Base-by-base conservation (phyloP, 495 filamentous ascomycete species). In the Pyronema domesticum region DNA sequence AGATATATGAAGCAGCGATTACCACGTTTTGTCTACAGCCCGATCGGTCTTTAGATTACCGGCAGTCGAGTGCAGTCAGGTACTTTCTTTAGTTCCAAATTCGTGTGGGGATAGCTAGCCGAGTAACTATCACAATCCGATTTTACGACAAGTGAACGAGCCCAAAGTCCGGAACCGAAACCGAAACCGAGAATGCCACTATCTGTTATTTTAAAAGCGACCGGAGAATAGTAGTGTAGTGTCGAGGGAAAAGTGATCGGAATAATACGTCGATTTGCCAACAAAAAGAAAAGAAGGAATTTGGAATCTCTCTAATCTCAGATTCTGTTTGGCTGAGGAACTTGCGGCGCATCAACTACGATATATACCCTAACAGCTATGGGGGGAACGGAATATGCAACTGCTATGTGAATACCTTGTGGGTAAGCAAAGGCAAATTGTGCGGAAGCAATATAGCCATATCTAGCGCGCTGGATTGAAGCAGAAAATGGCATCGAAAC, bases 21-120 rank as follows among this genome's bases (percentile, higher is more conserved):
- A 19, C 45, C 45, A 47, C 45, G 45, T 47, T 47, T 47, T 47
- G 14, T n/a, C 14, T 47, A 19, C 45, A 14, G 45, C 45, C 45
- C 14, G 10, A 47, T 47, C 45, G 45, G 23, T 19, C 45, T 17
- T 43, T 13, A 43, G 39, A 17, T 43, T 43, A 43, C 23, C 23
- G 23, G 2, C 5, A 30, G 23, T 30, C 23, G 23, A 30, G 23
- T 30, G 23, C 23, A 30, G 23, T 30, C 23, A 30, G 23, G 23
- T 30, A 30, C 5, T 30, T 30, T 30, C 2, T 30, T 2, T 42
- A 42, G 39, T 42, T 42, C 39, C 39, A 42, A 42, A 42, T 13
- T 13, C 39, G 39, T 42, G 39, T 42, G 39, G 39, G 39, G 39
- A 42, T 42, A 42, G 39, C 15, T 42, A 42, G 15, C 39, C 39